Evolutionary conservation across 768 basidiomycete genomes (phyloP).

Genomic region (Rhodotorula graminis): DNA sequence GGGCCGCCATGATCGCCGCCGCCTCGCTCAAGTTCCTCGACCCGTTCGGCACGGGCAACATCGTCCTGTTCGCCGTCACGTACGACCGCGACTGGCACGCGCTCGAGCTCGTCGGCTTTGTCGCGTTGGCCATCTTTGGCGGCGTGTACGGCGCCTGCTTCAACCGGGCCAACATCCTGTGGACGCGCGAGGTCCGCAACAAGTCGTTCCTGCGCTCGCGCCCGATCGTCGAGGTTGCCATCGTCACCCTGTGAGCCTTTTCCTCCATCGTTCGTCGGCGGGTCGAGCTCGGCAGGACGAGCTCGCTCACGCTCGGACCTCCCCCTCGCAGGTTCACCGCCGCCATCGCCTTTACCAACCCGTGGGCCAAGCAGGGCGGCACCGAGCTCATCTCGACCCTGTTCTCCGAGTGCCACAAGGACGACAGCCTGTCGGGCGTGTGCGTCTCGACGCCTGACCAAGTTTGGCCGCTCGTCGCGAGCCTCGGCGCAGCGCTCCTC

Average conservation of each 20-base stretch:
- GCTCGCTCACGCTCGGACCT: not conserved
- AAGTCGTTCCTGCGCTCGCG: constrained; percentile 74
- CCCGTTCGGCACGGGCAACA: constrained; percentile 90
- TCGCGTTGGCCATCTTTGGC: constrained; percentile 82
- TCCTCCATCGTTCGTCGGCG: too few relatives aligned
- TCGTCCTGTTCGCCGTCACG: constrained; percentile 85
- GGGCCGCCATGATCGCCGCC: constrained; percentile 79
- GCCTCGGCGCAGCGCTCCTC: constrained; percentile 70
- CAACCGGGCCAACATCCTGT: constrained; percentile 78
- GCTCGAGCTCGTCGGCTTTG: constrained; percentile 77
- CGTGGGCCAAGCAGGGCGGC: constrained; percentile 82
- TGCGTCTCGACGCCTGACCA: constrained; percentile 57
- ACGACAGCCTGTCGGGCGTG: constrained; percentile 59
- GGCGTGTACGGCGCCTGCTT: constrained; percentile 92
- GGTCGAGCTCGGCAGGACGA: too few relatives aligned
- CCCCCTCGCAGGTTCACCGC: constrained; percentile 55
- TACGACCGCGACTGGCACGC: constrained; percentile 93
- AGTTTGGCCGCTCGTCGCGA: constrained; percentile 60
- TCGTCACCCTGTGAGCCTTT: constrained; percentile 54
- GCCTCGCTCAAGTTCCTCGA: constrained; percentile 75
- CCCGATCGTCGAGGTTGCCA: constrained; percentile 73
- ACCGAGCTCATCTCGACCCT: constrained; percentile 78
- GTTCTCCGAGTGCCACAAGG: constrained; percentile 70
- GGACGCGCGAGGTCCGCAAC: constrained; percentile 76
- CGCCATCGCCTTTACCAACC: constrained; percentile 74